A percentile compares a stretch with the other conserved stretches of the same genome.
phyloP scores from a whole-genome alignment of 805 yeast species.

The Tetrapisispora phaffii region DNA sequence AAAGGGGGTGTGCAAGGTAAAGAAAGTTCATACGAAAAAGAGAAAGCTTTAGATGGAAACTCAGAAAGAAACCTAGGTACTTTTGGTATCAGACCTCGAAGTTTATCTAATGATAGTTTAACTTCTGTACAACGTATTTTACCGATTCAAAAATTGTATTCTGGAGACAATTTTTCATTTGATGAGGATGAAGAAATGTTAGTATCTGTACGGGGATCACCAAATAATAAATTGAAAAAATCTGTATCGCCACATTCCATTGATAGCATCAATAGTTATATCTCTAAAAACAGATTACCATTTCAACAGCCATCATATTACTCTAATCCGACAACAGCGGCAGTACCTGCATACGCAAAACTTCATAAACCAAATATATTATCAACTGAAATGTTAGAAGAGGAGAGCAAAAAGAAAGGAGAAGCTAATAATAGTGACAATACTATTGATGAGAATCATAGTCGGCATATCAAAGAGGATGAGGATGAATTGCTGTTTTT shows the following conservation, averaged over 20 bases:
- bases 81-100: background rate
- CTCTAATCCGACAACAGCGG: constrained; percentile 26
- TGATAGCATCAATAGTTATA: constrained; percentile 23
- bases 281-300: constrained; percentile 16
- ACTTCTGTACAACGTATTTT: background rate
- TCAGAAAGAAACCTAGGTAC: background rate
- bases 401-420: constrained; percentile 1
- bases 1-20: background rate
- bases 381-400: constrained; percentile 11
- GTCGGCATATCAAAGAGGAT: constrained; percentile 36
- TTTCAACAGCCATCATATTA: constrained; percentile 22
- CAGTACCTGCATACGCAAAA: constrained; percentile 28
- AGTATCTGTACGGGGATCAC: constrained; percentile 6
- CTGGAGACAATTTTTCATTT: background rate
- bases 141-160: background rate
- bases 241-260: constrained; percentile 23
- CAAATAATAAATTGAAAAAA: constrained; percentile 3
- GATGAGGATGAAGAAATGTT: constrained; percentile 18
- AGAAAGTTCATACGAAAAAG: background rate
- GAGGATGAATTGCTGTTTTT: constrained; percentile 61
- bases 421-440: background rate
- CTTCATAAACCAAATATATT: constrained; percentile 23
- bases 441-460: constrained; percentile 11
- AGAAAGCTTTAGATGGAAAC: background rate
- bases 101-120: constrained; percentile 3